Evolutionary conservation across 2,329 filamentous ascomycete genomes (phyloP).

Genomic region (Hymenoscyphus fraxineus): DNA sequence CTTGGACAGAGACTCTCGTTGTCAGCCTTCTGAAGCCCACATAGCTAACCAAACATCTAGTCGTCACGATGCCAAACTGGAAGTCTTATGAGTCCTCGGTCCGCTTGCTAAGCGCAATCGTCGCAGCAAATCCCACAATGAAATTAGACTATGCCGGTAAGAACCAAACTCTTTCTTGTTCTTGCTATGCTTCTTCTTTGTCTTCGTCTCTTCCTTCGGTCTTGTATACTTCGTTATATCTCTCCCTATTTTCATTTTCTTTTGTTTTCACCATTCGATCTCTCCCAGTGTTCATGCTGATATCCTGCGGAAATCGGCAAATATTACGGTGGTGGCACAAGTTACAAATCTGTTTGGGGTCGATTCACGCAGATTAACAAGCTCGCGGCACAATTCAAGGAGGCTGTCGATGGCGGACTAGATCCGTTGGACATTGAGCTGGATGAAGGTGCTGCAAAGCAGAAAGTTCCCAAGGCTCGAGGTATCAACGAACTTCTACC

Average conservation of each 20-base stretch:
- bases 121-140: conserved; percentile 52
- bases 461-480: conserved; percentile 19
- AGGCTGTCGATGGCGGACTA: conserved; percentile 23
- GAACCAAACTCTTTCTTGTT: conserved; percentile 25
- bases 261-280: neutral
- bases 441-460: conserved; percentile 5
- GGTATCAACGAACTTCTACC: conserved; percentile 10
- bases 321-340: conserved; percentile 9
- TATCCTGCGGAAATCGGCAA: conserved; percentile 7
- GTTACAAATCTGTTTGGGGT: conserved; percentile 6
- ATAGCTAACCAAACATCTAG: neutral
- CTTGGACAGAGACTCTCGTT: neutral
- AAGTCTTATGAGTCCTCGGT: conserved; percentile 56
- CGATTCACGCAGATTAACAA: conserved; percentile 8
- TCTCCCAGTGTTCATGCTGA: conserved; percentile 5
- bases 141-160: conserved; percentile 61
- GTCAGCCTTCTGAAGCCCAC: neutral
- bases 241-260: conserved; percentile 6
- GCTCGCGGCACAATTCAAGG: conserved; percentile 19
- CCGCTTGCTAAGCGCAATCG: conserved; percentile 57
- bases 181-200: conserved; percentile 6
- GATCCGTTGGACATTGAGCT: conserved; percentile 24
- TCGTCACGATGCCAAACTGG: conserved; percentile 52
- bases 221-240: neutral
- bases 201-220: neutral